Conservation (phyloP, 306 rosid genomes). For the Malus sieversii region DNA sequence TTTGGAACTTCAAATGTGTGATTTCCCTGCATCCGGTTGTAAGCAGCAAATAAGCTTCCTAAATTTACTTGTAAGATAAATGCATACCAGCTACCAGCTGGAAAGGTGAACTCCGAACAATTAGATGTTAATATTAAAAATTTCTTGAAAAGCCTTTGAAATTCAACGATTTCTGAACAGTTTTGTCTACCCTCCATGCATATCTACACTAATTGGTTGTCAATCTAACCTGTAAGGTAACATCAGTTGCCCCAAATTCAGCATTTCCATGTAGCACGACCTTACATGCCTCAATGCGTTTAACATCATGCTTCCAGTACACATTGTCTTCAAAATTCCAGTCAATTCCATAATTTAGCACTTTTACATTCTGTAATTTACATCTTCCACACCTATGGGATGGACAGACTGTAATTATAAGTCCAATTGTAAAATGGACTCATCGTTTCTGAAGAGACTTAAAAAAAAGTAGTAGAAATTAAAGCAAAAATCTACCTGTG, state of each 20-base stretch:
- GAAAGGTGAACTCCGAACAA: neutral
- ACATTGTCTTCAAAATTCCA: conserved; percentile 55
- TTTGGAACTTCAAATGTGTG: conserved; percentile 83
- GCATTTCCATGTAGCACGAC: conserved; percentile 85
- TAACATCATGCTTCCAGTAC: conserved; percentile 82
- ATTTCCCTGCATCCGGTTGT: conserved; percentile 56
- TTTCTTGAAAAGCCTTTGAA: neutral
- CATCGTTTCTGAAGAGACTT: conserved; percentile 8
- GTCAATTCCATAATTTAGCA: conserved; percentile 71
- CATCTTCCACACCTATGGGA: conserved; percentile 85
- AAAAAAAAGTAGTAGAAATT: neutral
- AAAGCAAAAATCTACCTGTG: conserved; percentile 45
- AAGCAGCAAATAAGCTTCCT: conserved; percentile 14
- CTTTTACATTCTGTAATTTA: conserved; percentile 74
- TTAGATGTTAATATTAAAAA: neutral
- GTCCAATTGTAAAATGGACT: conserved; percentile 3
- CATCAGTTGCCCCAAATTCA: conserved; percentile 82
- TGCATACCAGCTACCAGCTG: neutral
- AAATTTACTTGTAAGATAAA: neutral
- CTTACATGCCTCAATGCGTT: conserved; percentile 57
- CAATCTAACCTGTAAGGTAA: conserved; percentile 61
- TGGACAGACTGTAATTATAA: conserved; percentile 6
- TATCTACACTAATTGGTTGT: neutral
- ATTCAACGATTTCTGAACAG: neutral
- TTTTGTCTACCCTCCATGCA: conserved; percentile 14